Evolutionary conservation across 1,284 basidiomycete species (phyloP).

Genomic region (Erythrobasidium hasegawianum): DNA sequence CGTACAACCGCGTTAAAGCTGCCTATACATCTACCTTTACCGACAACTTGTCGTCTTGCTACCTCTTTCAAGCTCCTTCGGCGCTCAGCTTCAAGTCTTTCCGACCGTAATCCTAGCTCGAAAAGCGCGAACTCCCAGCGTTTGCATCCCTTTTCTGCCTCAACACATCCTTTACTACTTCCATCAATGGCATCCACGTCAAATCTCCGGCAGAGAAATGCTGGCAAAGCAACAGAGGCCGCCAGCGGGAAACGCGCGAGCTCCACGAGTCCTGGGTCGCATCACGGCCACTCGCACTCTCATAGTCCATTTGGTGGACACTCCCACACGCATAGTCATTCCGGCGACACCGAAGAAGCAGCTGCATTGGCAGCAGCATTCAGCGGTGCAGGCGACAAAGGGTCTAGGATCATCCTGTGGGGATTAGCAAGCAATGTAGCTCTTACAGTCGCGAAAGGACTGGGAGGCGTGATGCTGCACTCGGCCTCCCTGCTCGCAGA

Average conservation of each 20-base stretch:
- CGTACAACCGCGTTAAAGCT: neutral
- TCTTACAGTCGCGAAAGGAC: conserved; percentile 76
- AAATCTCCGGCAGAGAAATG: neutral
- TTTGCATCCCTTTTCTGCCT: too few species aligned
- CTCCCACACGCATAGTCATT: conserved; percentile 46
- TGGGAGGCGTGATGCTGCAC: conserved; percentile 46
- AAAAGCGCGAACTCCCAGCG: too few species aligned
- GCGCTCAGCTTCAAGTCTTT: too few species aligned
- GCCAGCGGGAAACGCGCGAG: too few species aligned
- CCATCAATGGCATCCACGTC: neutral
- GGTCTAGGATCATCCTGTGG: conserved; percentile 50
- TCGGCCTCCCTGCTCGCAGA: conserved; percentile 83
- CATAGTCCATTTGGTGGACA: conserved; percentile 36
- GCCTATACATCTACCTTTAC: neutral
- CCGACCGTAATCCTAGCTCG: too few species aligned
- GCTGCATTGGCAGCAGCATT: conserved; percentile 47
- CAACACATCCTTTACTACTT: too few species aligned
- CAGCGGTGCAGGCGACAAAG: conserved; percentile 47
- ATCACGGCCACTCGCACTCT: conserved; percentile 33
- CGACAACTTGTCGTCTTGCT: too few species aligned
- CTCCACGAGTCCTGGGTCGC: neutral
- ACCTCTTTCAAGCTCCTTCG: too few species aligned
- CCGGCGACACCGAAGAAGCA: conserved; percentile 47
- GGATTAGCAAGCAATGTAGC: conserved; percentile 82
- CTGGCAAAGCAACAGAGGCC: neutral